Percentiles rank a stretch among this genome's conserved stretches.
Evolutionary conservation across 139 green algal species (phyloP).

Genomic region (Tetraselmis striata): DNA sequence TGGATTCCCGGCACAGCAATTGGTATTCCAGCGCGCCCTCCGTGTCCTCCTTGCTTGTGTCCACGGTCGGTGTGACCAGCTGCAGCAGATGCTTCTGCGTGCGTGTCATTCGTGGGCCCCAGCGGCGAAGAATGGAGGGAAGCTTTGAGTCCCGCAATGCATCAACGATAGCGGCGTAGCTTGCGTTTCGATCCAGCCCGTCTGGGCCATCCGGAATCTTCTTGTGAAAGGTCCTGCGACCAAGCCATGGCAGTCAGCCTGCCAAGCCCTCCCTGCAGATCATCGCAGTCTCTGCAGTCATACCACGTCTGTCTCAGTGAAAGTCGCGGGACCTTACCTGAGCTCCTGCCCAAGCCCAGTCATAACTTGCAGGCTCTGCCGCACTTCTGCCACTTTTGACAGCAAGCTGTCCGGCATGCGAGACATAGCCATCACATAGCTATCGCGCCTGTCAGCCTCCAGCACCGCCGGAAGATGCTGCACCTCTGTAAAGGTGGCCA

Average conservation of each 20-base stretch:
- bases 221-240: background rate
- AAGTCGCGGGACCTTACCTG: no score
- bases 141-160: background rate
- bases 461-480: background rate
- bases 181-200: background rate
- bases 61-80: background rate
- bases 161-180: background rate
- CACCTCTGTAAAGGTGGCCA: background rate
- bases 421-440: background rate
- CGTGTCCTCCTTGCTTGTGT: background rate
- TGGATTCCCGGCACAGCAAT: background rate
- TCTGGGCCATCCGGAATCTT: background rate
- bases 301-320: background rate
- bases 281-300: background rate
- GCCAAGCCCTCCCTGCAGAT: no score
- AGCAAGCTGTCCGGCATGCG: background rate
- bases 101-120: background rate
- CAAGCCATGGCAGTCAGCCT: no score
- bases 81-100: background rate
- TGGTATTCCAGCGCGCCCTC: background rate
- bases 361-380: background rate
- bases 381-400: background rate
- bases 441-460: background rate
- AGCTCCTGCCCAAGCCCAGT: background rate
- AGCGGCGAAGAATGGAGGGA: background rate